Conservation (phyloP, 441 rosid species). For the Aquilaria agallochum region DNA sequence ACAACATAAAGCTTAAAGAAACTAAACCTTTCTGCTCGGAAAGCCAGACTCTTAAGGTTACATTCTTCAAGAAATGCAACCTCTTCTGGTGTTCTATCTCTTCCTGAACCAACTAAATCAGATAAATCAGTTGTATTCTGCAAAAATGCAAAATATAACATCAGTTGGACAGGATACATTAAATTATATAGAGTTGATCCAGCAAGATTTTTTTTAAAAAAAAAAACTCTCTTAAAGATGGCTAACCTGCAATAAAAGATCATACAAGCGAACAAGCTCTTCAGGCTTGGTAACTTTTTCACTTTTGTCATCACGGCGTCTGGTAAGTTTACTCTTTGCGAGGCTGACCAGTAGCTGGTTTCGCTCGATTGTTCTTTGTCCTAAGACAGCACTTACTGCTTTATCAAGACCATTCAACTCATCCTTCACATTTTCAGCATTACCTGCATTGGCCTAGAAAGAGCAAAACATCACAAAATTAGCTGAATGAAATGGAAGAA, state of each 20-base stretch:
- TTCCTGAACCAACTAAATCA: conserved; percentile 95
- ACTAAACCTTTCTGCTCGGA: conserved; percentile 81
- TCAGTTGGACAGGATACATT: background rate
- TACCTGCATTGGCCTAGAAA: conserved; percentile 86
- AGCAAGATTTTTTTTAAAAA: conserved; percentile 13
- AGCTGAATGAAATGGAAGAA: conserved; percentile 11
- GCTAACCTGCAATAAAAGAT: conserved; percentile 85
- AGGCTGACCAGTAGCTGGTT: conserved; percentile 85
- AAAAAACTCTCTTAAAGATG: conserved; percentile 6
- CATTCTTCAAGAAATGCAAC: conserved; percentile 84
- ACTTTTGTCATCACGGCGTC: conserved; percentile 83
- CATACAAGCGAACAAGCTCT: conserved; percentile 94
- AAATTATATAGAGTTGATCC: conserved; percentile 10
- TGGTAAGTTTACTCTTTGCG: conserved; percentile 83
- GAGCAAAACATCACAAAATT: conserved; percentile 23
- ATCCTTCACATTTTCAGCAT: conserved; percentile 89
- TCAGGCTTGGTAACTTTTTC: conserved; percentile 93
- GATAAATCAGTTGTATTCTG: conserved; percentile 96
- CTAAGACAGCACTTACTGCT: conserved; percentile 89
- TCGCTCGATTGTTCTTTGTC: conserved; percentile 91
- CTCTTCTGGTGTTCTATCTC: conserved; percentile 92
- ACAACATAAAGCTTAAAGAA: conserved; percentile 10
- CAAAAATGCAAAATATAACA: conserved; percentile 38
- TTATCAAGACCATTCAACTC: conserved; percentile 94
- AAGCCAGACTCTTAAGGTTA: conserved; percentile 61